phyloP scores from a whole-genome alignment of 2,329 filamentous ascomycete species.

The Cordyceps javanica region DNA sequence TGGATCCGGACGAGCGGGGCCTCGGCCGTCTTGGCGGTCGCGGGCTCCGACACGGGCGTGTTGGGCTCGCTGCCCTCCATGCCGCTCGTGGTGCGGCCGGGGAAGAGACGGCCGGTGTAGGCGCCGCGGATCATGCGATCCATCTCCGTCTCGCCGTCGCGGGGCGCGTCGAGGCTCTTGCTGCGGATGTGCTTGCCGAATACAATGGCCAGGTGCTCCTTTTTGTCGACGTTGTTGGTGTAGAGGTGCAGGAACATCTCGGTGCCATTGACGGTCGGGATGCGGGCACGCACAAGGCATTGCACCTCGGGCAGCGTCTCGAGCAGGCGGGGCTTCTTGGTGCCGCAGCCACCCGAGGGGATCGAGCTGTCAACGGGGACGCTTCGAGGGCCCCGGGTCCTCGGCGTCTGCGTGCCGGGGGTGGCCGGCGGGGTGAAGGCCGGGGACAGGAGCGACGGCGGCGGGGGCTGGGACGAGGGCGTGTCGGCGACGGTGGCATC shows the following conservation, averaged over 20 bases:
- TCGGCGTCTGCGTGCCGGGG: conserved; percentile 51
- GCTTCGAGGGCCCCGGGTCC: conserved; percentile 38
- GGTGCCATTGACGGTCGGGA: conserved; percentile 83
- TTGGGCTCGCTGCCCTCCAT: conserved; percentile 36
- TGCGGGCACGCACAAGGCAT: conserved; percentile 89
- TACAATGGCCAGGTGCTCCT: conserved; percentile 95
- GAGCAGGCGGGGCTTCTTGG: conserved; percentile 65
- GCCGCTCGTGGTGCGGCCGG: conserved; percentile 73
- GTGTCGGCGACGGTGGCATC: background rate
- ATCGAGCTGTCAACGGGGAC: conserved; percentile 56
- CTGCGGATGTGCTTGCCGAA: conserved; percentile 83
- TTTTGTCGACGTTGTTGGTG: conserved; percentile 84
- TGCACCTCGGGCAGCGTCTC: conserved; percentile 75
- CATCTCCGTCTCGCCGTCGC: conserved; percentile 75
- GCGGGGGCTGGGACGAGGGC: conserved; percentile 28
- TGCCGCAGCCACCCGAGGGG: conserved; percentile 52
- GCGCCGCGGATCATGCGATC: conserved; percentile 92
- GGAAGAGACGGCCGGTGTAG: conserved; percentile 81
- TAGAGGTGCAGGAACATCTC: conserved; percentile 98
- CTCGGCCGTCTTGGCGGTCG: conserved; percentile 12
- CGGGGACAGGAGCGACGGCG: conserved; percentile 74
- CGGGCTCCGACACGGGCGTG: background rate
- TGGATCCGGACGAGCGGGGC: conserved; percentile 84
- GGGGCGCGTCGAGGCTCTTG: conserved; percentile 61
- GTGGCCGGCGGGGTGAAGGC: conserved; percentile 71